Evolutionary conservation across 2,329 filamentous ascomycete species (phyloP).

Genomic region (Sarocladium strictum): DNA sequence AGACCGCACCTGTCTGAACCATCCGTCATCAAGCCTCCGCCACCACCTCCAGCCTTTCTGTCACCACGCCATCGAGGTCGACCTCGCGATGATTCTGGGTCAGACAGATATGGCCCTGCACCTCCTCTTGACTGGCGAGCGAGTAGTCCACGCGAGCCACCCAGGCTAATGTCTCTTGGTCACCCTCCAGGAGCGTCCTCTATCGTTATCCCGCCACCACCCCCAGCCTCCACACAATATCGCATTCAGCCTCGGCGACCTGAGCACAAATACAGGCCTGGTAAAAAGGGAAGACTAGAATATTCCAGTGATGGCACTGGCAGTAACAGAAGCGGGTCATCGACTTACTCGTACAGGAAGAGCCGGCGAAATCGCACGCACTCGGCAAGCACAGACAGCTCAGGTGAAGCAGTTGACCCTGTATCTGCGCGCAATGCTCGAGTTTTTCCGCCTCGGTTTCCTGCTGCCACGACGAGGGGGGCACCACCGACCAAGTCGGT

Average conservation of each 20-base stretch:
- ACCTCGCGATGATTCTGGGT: neutral
- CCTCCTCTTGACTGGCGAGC: neutral
- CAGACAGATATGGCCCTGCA: neutral
- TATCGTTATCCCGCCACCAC: neutral
- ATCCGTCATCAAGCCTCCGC: neutral
- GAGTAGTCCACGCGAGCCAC: neutral
- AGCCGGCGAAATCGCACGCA: neutral
- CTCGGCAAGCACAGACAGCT: neutral
- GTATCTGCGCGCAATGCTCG: slow-evolving; percentile 1
- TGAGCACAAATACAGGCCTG: neutral
- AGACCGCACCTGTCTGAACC: neutral
- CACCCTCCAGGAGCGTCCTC: neutral
- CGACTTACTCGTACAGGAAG: neutral
- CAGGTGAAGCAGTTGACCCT: neutral
- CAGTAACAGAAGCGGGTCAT: neutral
- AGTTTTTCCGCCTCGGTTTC: neutral
- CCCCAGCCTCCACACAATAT: neutral
- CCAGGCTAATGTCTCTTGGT: neutral
- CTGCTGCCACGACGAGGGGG: neutral
- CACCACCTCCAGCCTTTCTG: neutral
- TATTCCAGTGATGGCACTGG: neutral
- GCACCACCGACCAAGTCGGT: neutral
- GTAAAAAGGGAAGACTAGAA: neutral
- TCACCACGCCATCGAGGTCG: neutral
- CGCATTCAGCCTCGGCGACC: neutral